A percentile compares a stretch with the other conserved stretches of the same genome.
Conservation (phyloP, 1,284 basidiomycete genomes). For the Sporisorium exsertum region DNA sequence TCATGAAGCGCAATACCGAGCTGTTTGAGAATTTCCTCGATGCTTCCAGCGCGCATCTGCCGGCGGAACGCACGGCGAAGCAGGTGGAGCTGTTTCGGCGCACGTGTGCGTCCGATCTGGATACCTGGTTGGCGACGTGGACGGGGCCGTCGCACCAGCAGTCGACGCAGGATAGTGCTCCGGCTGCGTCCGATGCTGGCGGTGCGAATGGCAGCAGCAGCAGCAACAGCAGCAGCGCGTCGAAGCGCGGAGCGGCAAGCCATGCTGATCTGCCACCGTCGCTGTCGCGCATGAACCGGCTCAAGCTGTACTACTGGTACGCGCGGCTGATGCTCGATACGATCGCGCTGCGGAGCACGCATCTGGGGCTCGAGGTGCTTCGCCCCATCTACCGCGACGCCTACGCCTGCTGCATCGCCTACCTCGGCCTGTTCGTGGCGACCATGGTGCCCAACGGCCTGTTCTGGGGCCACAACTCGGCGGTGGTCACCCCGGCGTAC, state of each 20-base stretch:
- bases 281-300: constrained; percentile 23
- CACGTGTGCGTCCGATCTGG: constrained; percentile 39
- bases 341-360: constrained; percentile 45
- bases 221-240: neutral
- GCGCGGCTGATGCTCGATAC: constrained; percentile 48
- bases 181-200: neutral
- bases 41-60: constrained; percentile 7
- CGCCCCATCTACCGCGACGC: constrained; percentile 55
- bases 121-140: constrained; percentile 54
- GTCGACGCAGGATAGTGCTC: neutral
- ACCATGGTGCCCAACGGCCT: constrained; percentile 48
- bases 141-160: constrained; percentile 24
- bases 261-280: constrained; percentile 26
- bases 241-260: neutral
- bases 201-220: neutral
- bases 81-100: constrained; percentile 52
- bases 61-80: constrained; percentile 21
- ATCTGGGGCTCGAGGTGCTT: constrained; percentile 31
- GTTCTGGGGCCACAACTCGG: constrained; percentile 50
- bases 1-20: constrained; percentile 46
- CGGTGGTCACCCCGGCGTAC: constrained; percentile 55
- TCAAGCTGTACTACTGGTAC: constrained; percentile 55
- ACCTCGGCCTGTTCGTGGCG: constrained; percentile 55
- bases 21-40: constrained; percentile 52
- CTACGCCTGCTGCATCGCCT: constrained; percentile 51